Percentiles rank a stretch among this genome's conserved stretches.
Evolutionary conservation across 2,329 filamentous ascomycete genomes (phyloP).

Genomic region (Dothistroma pini): DNA sequence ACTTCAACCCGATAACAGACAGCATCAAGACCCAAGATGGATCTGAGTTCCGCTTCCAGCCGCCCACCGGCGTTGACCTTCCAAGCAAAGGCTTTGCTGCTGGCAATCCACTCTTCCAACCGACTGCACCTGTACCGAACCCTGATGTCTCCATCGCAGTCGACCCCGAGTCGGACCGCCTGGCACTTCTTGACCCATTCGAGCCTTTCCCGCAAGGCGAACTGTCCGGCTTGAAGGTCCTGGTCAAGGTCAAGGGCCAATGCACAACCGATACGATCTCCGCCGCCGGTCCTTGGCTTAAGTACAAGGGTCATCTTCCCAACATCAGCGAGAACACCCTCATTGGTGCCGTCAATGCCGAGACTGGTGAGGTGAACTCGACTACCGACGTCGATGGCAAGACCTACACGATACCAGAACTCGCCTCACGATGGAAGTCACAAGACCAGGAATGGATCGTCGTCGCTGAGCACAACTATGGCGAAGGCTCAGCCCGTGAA

Average conservation of each 20-base stretch:
- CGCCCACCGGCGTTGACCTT: conserved; percentile 61
- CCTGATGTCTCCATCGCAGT: conserved; percentile 69
- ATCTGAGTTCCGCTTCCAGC: conserved; percentile 73
- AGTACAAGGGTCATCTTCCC: conserved; percentile 98
- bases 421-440: conserved; percentile 78
- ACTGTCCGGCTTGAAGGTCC: conserved; percentile 72
- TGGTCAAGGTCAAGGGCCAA: conserved; percentile 96
- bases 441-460: conserved; percentile 80
- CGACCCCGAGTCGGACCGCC: conserved; percentile 79
- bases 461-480: conserved; percentile 96
- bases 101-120: conserved; percentile 70
- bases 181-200: conserved; percentile 90
- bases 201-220: conserved; percentile 71
- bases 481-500: conserved; percentile 83
- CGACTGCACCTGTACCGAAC: conserved; percentile 69
- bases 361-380: conserved; percentile 86
- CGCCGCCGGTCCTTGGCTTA: conserved; percentile 93
- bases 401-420: conserved; percentile 69
- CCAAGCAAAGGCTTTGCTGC: conserved; percentile 73
- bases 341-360: conserved; percentile 89
- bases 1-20: conserved; percentile 95
- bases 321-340: conserved; percentile 98
- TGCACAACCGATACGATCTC: conserved; percentile 99
- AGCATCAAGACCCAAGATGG: conserved; percentile 75
- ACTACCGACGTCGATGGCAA: conserved; percentile 83